Evolutionary conservation across 306 rosid genomes (phyloP), one percentile per base, ranked within the genome.

Genomic region (Astragalus membranaceus): DNA sequence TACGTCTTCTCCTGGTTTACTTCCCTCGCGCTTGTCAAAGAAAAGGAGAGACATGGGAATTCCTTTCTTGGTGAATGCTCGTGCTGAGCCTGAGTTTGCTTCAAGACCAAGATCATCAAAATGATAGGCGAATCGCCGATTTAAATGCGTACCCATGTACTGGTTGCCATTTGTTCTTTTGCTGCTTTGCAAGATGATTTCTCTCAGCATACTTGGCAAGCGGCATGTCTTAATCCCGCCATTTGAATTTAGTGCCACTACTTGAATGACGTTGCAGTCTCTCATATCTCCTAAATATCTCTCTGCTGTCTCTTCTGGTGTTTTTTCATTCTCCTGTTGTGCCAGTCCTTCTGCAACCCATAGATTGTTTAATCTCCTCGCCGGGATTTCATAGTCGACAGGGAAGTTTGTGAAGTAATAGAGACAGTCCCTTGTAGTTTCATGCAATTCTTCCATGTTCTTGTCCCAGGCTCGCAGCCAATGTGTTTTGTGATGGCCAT

Each of bases 311-410:
- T 69, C 64, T 69, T 83, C 76, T 0, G 11, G 67, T 9, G 87
- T 64, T 51, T 68, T 17, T 6, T 39, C 43, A 16, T 17, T 8
- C 13, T 47, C 39, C 51, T 47, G 26, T 68, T 50, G 3, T 12
- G 53, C 75, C 64, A 83, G 20, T 10, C 63, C 80, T 79, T 79
- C 80, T 52, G 81, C 78, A 60, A 60, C 70, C 88, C 88, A 80
- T 10, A 77, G 48, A 54, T 73, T 46, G 16, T 70, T 8, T 74
- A 83, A 13, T 69, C 87, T 76, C 80, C 85, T 77, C 8, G 59
- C 72, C 0, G 84, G 78, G 26, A 83, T 80, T 63, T 77, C 84
- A 69, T 43, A 73, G 78, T 64, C 61, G 17, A 12, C 3, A 7
- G 87, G 87, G 58, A 83, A 73, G 47, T 73, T 64, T 37, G 67